Conservation (phyloP, 495 filamentous ascomycete genomes). For the Lepraria neglecta region DNA sequence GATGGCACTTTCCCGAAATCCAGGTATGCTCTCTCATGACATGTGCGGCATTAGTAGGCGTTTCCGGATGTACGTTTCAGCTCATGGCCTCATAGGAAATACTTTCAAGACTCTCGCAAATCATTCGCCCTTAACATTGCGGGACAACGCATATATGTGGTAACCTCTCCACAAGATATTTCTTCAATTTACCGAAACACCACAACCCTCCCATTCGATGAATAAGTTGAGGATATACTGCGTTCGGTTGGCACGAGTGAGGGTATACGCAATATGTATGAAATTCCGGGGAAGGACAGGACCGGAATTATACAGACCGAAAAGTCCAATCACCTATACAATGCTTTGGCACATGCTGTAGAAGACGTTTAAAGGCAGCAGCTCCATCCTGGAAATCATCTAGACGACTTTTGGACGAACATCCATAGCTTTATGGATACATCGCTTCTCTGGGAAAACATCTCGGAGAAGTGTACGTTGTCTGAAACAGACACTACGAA, state of each 20-base stretch:
- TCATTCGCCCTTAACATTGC: slow-evolving; percentile 10
- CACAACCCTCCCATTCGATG: slow-evolving; percentile 10
- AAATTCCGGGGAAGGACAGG: neutral
- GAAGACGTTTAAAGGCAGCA: slow-evolving; percentile 17
- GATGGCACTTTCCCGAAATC: neutral
- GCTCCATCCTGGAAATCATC: slow-evolving; percentile 23
- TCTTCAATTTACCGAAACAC: slow-evolving; percentile 9
- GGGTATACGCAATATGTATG: neutral
- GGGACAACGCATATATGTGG: slow-evolving; percentile 13
- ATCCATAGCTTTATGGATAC: slow-evolving; percentile 8
- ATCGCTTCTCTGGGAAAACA: neutral
- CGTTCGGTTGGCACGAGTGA: neutral
- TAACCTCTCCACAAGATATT: slow-evolving; percentile 13
- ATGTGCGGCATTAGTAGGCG: too few relatives aligned
- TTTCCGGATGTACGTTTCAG: neutral
- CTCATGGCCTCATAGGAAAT: neutral
- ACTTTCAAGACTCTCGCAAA: slow-evolving; percentile 6
- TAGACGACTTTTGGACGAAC: slow-evolving; percentile 1
- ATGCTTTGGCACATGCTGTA: neutral
- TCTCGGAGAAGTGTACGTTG: slow-evolving; percentile 16
- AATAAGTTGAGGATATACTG: neutral
- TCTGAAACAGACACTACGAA: neutral
- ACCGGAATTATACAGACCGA: neutral
- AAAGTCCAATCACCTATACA: neutral
- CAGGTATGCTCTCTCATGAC: too few relatives aligned